Evolutionary conservation across 306 rosid genomes (phyloP).

Genomic region (Astragalus membranaceus): DNA sequence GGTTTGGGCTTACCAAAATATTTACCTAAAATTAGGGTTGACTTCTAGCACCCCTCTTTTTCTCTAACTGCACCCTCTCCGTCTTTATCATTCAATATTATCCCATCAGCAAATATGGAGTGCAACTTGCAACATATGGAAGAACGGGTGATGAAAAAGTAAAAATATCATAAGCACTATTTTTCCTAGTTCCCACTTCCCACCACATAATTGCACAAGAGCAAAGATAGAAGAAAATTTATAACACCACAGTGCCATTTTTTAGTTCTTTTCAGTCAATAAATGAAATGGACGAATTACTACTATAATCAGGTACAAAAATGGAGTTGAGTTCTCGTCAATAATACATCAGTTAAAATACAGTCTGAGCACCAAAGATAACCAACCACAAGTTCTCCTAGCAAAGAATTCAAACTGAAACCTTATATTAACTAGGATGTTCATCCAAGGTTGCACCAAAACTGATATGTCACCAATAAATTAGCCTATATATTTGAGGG

Average conservation of each 20-base stretch:
- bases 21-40: no score
- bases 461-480: slow-evolving; percentile 12
- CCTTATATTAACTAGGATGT: slow-evolving; percentile 1
- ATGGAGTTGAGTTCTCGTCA: neutral
- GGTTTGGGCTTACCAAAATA: no score
- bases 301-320: slow-evolving; percentile 19
- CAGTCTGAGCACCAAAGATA: slow-evolving; percentile 12
- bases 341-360: slow-evolving; percentile 16
- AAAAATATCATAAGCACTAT: neutral
- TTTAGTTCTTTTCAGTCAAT: neutral
- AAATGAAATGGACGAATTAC: slow-evolving; percentile 7
- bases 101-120: no score
- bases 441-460: slow-evolving; percentile 25
- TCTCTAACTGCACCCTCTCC: no score
- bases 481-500: slow-evolving; percentile 8
- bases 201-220: neutral
- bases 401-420: slow-evolving; percentile 22
- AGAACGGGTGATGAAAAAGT: neutral
- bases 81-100: no score
- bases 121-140: neutral
- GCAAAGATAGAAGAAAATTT: neutral
- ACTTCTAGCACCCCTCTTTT: no score
- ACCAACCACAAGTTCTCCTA: slow-evolving; percentile 10
- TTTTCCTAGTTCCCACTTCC: neutral
- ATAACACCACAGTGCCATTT: neutral